phyloP scores from a whole-genome alignment of 805 yeast genomes.

The Candida rishiriensis region DNA sequence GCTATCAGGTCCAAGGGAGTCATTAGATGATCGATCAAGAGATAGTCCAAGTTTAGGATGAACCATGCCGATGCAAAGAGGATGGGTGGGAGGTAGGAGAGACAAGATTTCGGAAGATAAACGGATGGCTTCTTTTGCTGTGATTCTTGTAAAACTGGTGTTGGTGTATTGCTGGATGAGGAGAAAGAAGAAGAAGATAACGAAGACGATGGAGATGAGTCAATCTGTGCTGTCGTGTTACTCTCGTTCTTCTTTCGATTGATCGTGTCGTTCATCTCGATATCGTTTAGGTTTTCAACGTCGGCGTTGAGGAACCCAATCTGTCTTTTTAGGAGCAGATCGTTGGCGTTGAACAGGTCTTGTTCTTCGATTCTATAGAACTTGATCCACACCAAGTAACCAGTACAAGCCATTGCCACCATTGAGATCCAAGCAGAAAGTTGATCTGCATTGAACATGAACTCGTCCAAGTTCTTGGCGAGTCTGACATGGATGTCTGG shows the following conservation, averaged over 20 bases:
- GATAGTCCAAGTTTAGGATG: slow-evolving; percentile 41
- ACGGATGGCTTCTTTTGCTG: slow-evolving; percentile 1
- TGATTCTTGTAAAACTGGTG: neutral
- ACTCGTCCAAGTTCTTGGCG: slow-evolving; percentile 39
- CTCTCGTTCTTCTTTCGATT: too few relatives aligned
- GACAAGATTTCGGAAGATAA: slow-evolving; percentile 22
- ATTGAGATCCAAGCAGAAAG: slow-evolving; percentile 21
- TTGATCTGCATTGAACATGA: slow-evolving; percentile 29
- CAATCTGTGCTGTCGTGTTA: too few relatives aligned
- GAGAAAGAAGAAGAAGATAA: slow-evolving; percentile 4
- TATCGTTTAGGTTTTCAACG: slow-evolving; percentile 3
- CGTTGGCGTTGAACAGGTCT: neutral
- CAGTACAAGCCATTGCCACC: slow-evolving; percentile 4
- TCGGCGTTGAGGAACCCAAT: slow-evolving; percentile 5
- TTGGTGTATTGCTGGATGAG: slow-evolving; percentile 1
- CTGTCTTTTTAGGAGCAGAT: neutral
- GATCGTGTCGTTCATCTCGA: too few relatives aligned
- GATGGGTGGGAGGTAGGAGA: slow-evolving; percentile 33
- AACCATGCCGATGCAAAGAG: slow-evolving; percentile 44
- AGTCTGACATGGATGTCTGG: slow-evolving; percentile 50
- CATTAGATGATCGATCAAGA: slow-evolving; percentile 35
- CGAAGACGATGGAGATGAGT: neutral
- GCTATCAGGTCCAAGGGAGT: slow-evolving; percentile 50
- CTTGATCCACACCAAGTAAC: slow-evolving; percentile 18
- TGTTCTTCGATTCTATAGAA: slow-evolving; percentile 9